These are phyloP conservation scores for Pyrenophora teres DNA, from an alignment of 2,329 filamentous ascomycete genomes.

Conservation along the genomic window DNA sequence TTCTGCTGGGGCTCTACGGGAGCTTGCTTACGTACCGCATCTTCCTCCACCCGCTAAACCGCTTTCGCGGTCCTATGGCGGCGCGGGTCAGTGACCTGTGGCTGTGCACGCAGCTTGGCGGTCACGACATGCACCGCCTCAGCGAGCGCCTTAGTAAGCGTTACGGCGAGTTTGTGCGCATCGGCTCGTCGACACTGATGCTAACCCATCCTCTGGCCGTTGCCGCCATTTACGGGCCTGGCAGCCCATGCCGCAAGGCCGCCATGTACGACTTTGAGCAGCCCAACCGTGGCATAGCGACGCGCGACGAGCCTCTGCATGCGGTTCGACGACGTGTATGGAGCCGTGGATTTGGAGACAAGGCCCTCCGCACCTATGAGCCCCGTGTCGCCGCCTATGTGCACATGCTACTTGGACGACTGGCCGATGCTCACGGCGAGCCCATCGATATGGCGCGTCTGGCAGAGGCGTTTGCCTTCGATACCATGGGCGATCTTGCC, in stretches of 20 bases:
- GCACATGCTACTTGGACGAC: not conserved
- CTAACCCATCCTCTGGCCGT: not conserved
- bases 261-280: slow-evolving; percentile 3
- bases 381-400: slow-evolving; percentile 2
- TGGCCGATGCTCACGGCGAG: not conserved
- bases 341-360: slow-evolving; percentile 49
- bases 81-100: not conserved
- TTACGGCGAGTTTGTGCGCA: not conserved
- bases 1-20: not conserved
- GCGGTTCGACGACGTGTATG: slow-evolving; percentile 37
- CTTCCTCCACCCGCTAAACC: not conserved
- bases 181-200: not conserved
- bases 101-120: not conserved
- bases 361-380: slow-evolving; percentile 36
- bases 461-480: slow-evolving; percentile 2
- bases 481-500: slow-evolving; percentile 11
- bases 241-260: not conserved
- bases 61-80: not conserved
- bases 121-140: slow-evolving; percentile 1
- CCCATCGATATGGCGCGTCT: not conserved
- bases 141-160: not conserved
- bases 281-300: not conserved
- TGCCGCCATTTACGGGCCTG: slow-evolving; percentile 1
- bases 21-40: not conserved
- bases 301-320: not conserved